Evolutionary conservation across 2,329 filamentous ascomycete genomes (phyloP), one percentile per base, ranked within the genome.

Genomic region (Incumbomyces lentus): DNA sequence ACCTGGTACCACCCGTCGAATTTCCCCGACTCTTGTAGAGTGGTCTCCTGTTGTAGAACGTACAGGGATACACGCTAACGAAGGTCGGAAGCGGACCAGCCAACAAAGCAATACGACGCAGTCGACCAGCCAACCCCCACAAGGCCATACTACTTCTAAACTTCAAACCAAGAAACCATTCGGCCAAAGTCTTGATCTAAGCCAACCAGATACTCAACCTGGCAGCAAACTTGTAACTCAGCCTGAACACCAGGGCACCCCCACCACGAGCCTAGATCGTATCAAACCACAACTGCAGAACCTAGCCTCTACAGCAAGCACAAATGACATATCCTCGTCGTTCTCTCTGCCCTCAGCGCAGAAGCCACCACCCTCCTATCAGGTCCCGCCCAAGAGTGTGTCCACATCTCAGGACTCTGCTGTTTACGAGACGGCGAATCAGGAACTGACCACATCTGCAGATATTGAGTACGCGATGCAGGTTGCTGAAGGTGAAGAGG

Each of bases 371-470:
- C 12, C 18, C 16, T 45, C 42, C 26, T 36, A 14, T 22, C 42
- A 45, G 34, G 6, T 13, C 3, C 22, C 33, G 2, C 42, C 42
- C 16, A 37, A 38, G 38, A 45, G 42, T 38, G 33, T 34, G 14
- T 37, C 42, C 11, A 45, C 45, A 17, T 52, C 46, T 17, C 47
- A 55, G 18, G 44, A 46, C n/a, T 31, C 48, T 17, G 38, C 48
- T n/a, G n/a, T 49, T 22, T 52, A 38, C 17, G 49, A 52, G 14
- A 55, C 52, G 10, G 54, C 48, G 16, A 37, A 29, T 2, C 42
- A 38, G 16, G 7, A 6, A n/a, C 42, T 31, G 6, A 8, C 12
- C 18, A 8, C 17, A 37, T 12, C 14, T 30, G 14, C 11, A 16
- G 22, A 14, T 12, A 31, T 17, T 14, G 12, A 6, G 34, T 5